Conservation (phyloP, 2,329 filamentous ascomycete species). For the Meredithiella fracta region DNA sequence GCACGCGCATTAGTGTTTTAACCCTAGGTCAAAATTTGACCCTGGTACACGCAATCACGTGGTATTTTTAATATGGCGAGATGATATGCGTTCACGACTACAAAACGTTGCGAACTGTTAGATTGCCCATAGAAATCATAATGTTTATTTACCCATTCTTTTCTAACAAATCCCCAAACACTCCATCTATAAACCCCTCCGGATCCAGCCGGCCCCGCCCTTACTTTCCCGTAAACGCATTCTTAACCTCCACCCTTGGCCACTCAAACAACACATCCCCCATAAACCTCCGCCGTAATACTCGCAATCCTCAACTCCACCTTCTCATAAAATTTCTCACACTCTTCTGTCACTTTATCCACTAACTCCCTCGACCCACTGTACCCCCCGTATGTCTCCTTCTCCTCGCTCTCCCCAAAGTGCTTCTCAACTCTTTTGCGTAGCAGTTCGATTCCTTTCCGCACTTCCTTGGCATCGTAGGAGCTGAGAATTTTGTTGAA, state of each 20-base stretch:
- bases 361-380: conserved; percentile 44
- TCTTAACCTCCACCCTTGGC: conserved; percentile 46
- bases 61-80: too few relatives aligned
- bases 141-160: too few relatives aligned
- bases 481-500: conserved; percentile 74
- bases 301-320: conserved; percentile 44
- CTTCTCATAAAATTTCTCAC: conserved; percentile 45
- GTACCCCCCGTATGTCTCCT: conserved; percentile 47
- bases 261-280: conserved; percentile 50
- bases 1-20: too few relatives aligned
- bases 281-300: conserved; percentile 46
- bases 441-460: conserved; percentile 76
- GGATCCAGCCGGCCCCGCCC: background rate
- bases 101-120: too few relatives aligned
- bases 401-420: conserved; percentile 81
- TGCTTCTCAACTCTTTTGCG: conserved; percentile 93
- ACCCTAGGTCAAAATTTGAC: too few relatives aligned
- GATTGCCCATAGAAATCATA: too few relatives aligned
- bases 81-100: too few relatives aligned
- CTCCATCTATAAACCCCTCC: background rate
- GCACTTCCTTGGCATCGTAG: conserved; percentile 71
- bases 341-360: conserved; percentile 40
- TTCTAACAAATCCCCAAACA: too few relatives aligned
- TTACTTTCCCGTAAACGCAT: conserved; percentile 29
- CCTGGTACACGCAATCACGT: too few relatives aligned